Evolutionary conservation across 306 rosid species (phyloP), one percentile per base, ranked within the genome.

Genomic region (Lathyrus sativus): DNA sequence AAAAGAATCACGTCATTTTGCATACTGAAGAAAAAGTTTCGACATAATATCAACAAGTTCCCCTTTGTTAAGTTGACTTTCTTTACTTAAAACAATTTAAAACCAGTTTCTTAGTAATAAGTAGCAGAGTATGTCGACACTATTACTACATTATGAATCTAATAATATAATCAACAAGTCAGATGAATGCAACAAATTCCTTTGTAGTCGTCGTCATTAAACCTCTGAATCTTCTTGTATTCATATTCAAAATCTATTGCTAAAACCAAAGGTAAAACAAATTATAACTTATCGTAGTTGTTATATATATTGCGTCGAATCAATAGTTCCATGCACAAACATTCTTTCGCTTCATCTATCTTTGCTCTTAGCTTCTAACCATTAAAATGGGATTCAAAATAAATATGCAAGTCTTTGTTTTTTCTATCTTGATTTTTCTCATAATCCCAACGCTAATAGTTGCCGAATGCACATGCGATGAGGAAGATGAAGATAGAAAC

Each of bases 391-490:
- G 5, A n/a, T 22, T 49, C 4, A 57, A 17, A 41, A 37, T 3
- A 41, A 71, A 6, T 0, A n/a, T 2, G 1, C 3, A 42, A 7
- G 0, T 35, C 9, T 9, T 62, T 2, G 1, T 1, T 5, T 56
- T 42, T 38, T 55, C 37, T 0, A n/a, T 76, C 2, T 19, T 76
- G 0, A 0, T 67, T 0, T 5, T 81, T 0, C 0, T 81, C 0
- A 7, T 71, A 0, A 15, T 82, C 2, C 83, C 86, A 6, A 69
- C 28, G 0, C 1, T 74, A 2, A 65, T 75, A 0, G 13, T 1
- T 0, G 67, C 73, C 0, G 81, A 78, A 0, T 78, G 86, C 14
- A 67, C 78, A 0, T 82, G 86, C 6, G 83, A 82, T 0, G 2
- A 33, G 9, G 76, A 29, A 49, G 78, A 59, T 0, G 71, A 65